Evolutionary conservation across 768 basidiomycete species (phyloP), one percentile per base, ranked within the genome.

Genomic region (Boletus coccyginus): DNA sequence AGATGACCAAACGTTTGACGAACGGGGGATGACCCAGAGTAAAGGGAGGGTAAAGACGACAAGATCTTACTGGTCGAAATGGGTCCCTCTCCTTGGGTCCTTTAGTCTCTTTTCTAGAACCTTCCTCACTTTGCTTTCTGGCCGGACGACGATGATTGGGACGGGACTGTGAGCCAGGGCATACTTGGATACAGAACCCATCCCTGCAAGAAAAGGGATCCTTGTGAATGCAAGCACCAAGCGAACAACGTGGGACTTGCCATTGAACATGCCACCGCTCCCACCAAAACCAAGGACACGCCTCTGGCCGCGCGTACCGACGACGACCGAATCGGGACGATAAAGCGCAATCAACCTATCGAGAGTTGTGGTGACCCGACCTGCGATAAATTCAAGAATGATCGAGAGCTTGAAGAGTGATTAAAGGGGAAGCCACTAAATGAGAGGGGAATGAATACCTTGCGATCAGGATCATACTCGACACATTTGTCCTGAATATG

Each of bases 141-240:
- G 92, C 4, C 93, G 81, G 41, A 98, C 94, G 50, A 98, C 96
- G 59, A 98, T 94, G 62, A 97, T 91, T 3, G 96, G 96, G 0
- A 99, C 93, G 2, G 96, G 94, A 1, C 93, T 94, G 66, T 92
- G 94, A 17, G 90, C 88, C 42, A 97, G 82, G 59, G 90, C 92
- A 67, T 92, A 90, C 61, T 86, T 89, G 57, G 48, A 65, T 8
- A 88, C 84, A 24, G 82, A 83, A 13, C 87, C 88, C 62, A 89
- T 81, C 16, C 76, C 83, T 47, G 77, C 73, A n/a, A n/a, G n/a
- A n/a, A n/a, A n/a, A n/a, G n/a, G n/a, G n/a, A n/a, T n/a, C n/a
- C n/a, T n/a, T n/a, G n/a, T n/a, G n/a, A n/a, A n/a, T n/a, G n/a
- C n/a, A n/a, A 19, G 7, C 16, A 16, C 35, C 9, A 1, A 8